Evolutionary conservation across 768 basidiomycete genomes (phyloP).

Genomic region (Epithele typhae): DNA sequence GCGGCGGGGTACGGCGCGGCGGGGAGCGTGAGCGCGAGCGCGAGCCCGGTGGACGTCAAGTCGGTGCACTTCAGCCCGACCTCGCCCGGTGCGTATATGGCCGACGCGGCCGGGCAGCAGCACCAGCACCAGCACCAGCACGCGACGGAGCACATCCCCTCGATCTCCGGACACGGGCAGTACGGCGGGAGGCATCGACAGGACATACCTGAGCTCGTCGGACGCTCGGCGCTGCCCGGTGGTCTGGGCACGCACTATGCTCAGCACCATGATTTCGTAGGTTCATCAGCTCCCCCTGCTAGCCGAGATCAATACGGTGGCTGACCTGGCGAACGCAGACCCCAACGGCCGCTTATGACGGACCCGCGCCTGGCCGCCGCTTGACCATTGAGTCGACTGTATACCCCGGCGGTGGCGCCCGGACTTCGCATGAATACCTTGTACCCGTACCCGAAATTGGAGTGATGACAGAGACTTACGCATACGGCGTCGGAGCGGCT

Average conservation of each 20-base stretch:
- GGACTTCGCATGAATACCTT: slow-evolving; percentile 1
- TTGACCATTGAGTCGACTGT: slow-evolving; percentile 4
- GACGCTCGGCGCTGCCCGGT: background rate
- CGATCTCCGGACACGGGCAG: slow-evolving; percentile 5
- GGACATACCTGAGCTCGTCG: background rate
- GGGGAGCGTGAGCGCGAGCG: slow-evolving; percentile 8
- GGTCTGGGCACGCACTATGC: slow-evolving; percentile 9
- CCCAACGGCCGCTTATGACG: slow-evolving; percentile 17
- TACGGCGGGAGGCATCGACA: slow-evolving; percentile 11
- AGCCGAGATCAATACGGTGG: slow-evolving; percentile 17
- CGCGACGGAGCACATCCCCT: too few relatives aligned
- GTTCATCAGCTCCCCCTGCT: slow-evolving; percentile 16
- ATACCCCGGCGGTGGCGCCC: slow-evolving; percentile 7
- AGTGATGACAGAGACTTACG: slow-evolving; percentile 1
- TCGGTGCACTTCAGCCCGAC: slow-evolving; percentile 6
- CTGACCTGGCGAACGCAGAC: slow-evolving; percentile 16
- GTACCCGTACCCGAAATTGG: background rate
- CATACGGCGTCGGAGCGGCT: slow-evolving; percentile 2
- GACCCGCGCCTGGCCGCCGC: slow-evolving; percentile 11
- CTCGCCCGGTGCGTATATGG: slow-evolving; percentile 1
- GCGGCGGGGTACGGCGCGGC: slow-evolving; percentile 1
- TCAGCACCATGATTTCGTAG: slow-evolving; percentile 14
- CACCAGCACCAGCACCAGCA: slow-evolving; percentile 8
- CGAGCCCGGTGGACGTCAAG: slow-evolving; percentile 11
- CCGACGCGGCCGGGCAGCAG: background rate